phyloP scores from a whole-genome alignment of 2,329 filamentous ascomycete genomes.

The Alternaria viburni region DNA sequence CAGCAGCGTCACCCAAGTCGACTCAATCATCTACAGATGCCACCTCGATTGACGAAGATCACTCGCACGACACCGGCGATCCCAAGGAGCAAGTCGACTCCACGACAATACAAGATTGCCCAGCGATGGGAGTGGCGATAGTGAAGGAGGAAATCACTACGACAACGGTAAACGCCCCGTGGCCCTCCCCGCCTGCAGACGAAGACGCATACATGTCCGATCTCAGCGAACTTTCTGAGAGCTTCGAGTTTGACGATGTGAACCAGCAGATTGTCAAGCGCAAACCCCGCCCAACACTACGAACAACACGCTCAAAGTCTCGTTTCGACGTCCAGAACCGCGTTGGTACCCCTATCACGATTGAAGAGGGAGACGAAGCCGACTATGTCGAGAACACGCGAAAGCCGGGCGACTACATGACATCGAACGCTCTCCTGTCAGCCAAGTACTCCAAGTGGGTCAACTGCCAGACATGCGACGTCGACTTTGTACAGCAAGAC shows the following conservation, averaged over 20 bases:
- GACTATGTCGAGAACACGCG: conserved; percentile 37
- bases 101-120: conserved; percentile 25
- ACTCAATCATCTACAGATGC: conserved; percentile 44
- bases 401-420: conserved; percentile 69
- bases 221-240: conserved; percentile 49
- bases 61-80: conserved; percentile 8
- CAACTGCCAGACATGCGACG: conserved; percentile 82
- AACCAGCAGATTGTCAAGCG: conserved; percentile 45
- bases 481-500: conserved; percentile 84
- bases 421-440: conserved; percentile 76
- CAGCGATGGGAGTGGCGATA: conserved; percentile 37
- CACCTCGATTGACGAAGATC: conserved; percentile 47
- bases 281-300: conserved; percentile 35
- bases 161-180: conserved; percentile 39
- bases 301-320: conserved; percentile 46
- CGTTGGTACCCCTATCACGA: conserved; percentile 38
- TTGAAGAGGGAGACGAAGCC: conserved; percentile 27
- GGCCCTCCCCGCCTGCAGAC: conserved; percentile 35
- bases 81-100: conserved; percentile 33
- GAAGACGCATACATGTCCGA: conserved; percentile 44
- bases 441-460: conserved; percentile 84
- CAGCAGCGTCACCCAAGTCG: conserved; percentile 42
- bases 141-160: conserved; percentile 36
- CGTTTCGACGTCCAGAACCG: conserved; percentile 35
- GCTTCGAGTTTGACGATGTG: conserved; percentile 48